These are phyloP conservation scores for Ploettnerulaceae sp. DNA, from an alignment of 2,329 filamentous ascomycete species.

Conservation along the genomic window DNA sequence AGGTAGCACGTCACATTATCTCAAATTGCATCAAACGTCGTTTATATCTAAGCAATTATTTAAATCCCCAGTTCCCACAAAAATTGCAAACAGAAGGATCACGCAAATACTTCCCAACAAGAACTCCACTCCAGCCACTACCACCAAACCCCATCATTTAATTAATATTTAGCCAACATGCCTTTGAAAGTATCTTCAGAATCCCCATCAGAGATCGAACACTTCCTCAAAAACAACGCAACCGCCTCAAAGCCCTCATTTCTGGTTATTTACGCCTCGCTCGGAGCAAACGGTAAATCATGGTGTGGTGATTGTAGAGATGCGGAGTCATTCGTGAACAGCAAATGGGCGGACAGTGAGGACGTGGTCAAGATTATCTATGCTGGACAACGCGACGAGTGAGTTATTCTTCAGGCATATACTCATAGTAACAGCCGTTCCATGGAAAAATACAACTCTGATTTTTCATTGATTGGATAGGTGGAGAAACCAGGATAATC, in stretches of 20 bases:
- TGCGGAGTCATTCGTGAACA: slow-evolving; percentile 27
- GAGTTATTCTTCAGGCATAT: slow-evolving; percentile 6
- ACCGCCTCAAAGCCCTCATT: slow-evolving; percentile 21
- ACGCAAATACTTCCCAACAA: no score
- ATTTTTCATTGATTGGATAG: slow-evolving; percentile 12
- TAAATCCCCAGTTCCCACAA: neutral
- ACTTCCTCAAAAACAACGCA: slow-evolving; percentile 13
- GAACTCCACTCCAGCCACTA: neutral
- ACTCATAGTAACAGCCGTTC: neutral
- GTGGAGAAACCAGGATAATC: slow-evolving; percentile 26
- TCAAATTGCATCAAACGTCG: neutral
- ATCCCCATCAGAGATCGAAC: slow-evolving; percentile 9
- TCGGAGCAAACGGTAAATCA: slow-evolving; percentile 19
- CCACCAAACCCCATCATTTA: neutral
- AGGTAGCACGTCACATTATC: neutral
- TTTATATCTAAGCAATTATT: neutral
- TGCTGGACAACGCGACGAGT: slow-evolving; percentile 27
- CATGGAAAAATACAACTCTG: neutral
- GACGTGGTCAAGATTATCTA: slow-evolving; percentile 21
- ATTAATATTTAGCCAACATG: slow-evolving; percentile 9
- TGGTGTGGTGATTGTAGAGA: slow-evolving; percentile 30
- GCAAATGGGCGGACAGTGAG: slow-evolving; percentile 21
- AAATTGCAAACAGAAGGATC: no score
- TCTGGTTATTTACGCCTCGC: slow-evolving; percentile 27
- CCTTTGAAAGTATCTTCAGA: slow-evolving; percentile 16